phyloP scores from a whole-genome alignment of 495 filamentous ascomycete species.

The Hapsidospora chrysogenum region DNA sequence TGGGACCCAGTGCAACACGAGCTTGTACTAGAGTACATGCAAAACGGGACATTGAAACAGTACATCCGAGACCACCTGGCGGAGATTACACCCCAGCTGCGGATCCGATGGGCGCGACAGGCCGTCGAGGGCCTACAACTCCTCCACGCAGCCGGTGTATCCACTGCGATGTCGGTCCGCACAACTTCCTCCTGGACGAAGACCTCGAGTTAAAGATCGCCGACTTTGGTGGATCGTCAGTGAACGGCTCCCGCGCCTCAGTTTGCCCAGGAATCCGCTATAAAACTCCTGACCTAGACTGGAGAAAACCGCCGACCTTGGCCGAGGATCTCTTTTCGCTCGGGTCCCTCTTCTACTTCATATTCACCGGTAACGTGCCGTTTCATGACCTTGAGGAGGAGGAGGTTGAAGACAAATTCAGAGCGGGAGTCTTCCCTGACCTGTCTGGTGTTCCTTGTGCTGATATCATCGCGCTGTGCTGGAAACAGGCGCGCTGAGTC shows the following conservation, averaged over 20 bases:
- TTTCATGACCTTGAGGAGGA: conserved; percentile 11
- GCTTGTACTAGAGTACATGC: too few species aligned
- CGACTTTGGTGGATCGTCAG: conserved; percentile 13
- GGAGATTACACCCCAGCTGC: too few species aligned
- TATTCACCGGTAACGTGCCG: conserved; percentile 10
- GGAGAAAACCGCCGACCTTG: conserved; percentile 7
- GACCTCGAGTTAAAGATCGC: conserved; percentile 10
- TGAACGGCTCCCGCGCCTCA: conserved; percentile 12
- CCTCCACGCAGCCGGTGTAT: conserved; percentile 10
- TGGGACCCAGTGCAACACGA: too few species aligned
- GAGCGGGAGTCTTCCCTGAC: conserved; percentile 11
- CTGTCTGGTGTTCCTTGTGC: conserved; percentile 10
- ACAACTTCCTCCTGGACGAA: conserved; percentile 12
- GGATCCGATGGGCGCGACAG: conserved; percentile 6
- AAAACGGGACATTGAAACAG: too few species aligned
- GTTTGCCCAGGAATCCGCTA: conserved; percentile 10
- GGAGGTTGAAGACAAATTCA: conserved; percentile 11
- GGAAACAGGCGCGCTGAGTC: conserved; percentile 9
- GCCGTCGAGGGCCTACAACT: conserved; percentile 10
- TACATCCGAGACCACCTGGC: too few species aligned
- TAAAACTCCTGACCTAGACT: neutral
- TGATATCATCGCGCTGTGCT: conserved; percentile 11
- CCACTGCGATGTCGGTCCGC: conserved; percentile 13
- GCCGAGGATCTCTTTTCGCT: conserved; percentile 11
- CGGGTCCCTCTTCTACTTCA: conserved; percentile 14